Evolutionary conservation across 2,329 filamentous ascomycete species (phyloP).

Genomic region (Macrophomina tecta): DNA sequence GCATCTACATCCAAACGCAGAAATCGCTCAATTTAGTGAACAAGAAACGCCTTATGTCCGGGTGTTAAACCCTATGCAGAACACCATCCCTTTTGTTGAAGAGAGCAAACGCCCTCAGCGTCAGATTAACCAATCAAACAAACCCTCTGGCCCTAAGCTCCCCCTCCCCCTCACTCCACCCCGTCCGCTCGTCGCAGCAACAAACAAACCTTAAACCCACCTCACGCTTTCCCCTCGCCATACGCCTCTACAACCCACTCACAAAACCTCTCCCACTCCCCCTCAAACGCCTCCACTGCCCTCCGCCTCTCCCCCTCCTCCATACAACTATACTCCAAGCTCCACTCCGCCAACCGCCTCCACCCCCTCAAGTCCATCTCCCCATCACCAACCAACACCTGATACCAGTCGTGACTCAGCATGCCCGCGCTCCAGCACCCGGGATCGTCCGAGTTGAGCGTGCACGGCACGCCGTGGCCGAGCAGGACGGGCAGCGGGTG

Average conservation of each 20-base stretch:
- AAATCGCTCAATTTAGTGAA: too few relatives aligned
- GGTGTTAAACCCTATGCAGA: too few relatives aligned
- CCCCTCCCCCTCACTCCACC: too few relatives aligned
- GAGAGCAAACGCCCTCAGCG: too few relatives aligned
- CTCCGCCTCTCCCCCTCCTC: constrained; percentile 44
- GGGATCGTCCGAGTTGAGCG: constrained; percentile 76
- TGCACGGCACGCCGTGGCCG: constrained; percentile 74
- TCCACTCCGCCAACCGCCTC: constrained; percentile 64
- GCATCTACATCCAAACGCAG: too few relatives aligned
- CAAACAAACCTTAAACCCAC: too few relatives aligned
- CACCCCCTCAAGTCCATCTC: constrained; percentile 73
- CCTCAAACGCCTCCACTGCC: constrained; percentile 56
- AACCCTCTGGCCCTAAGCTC: too few relatives aligned
- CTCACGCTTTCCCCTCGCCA: constrained; percentile 21
- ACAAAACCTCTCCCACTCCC: constrained; percentile 66
- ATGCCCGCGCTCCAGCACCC: not conserved
- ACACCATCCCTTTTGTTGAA: too few relatives aligned
- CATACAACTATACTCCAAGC: constrained; percentile 53
- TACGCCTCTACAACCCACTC: constrained; percentile 55
- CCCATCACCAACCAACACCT: constrained; percentile 60
- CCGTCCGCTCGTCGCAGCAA: too few relatives aligned
- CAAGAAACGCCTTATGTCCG: too few relatives aligned
- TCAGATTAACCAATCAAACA: too few relatives aligned
- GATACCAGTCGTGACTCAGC: constrained; percentile 78
- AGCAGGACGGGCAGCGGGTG: constrained; percentile 73